phyloP scores from a whole-genome alignment of 768 basidiomycete genomes.

The Austroboletus eburneus region DNA sequence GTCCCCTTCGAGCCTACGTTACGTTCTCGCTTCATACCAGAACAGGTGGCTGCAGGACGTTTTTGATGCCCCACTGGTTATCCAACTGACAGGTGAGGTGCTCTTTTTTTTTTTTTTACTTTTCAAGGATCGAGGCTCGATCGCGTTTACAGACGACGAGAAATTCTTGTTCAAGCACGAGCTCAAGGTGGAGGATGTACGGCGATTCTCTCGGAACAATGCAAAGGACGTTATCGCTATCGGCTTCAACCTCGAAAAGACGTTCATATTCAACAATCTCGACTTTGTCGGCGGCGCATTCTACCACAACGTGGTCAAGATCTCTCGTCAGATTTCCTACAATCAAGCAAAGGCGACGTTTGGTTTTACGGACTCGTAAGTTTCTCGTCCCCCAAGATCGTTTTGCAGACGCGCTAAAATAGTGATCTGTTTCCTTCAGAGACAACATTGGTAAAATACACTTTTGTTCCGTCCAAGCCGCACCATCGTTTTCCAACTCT shows the following conservation, averaged over 20 bases:
- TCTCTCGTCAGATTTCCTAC: slow-evolving; percentile 89
- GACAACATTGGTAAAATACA: slow-evolving; percentile 99
- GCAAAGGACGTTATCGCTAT: slow-evolving; percentile 97
- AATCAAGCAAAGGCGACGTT: slow-evolving; percentile 94
- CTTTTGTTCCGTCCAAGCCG: slow-evolving; percentile 92
- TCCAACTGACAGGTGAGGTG: slow-evolving; percentile 84
- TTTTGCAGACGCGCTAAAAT: not conserved
- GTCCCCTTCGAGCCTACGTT: slow-evolving; percentile 23
- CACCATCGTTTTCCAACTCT: slow-evolving; percentile 95
- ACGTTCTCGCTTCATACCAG: slow-evolving; percentile 1
- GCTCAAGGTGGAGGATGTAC: slow-evolving; percentile 85
- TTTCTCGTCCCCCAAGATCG: slow-evolving; percentile 5
- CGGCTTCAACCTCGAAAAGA: slow-evolving; percentile 87
- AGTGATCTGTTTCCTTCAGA: slow-evolving; percentile 37
- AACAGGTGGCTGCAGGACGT: slow-evolving; percentile 93
- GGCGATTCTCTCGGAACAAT: slow-evolving; percentile 76
- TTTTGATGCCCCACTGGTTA: slow-evolving; percentile 89
- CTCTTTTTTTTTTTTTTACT: not conserved
- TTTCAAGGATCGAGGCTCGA: not conserved
- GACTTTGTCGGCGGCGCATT: slow-evolving; percentile 88
- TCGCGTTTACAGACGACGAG: slow-evolving; percentile 71
- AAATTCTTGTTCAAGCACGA: slow-evolving; percentile 98
- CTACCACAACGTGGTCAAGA: slow-evolving; percentile 90
- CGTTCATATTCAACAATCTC: slow-evolving; percentile 95
- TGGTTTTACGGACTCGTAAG: slow-evolving; percentile 94